Evolutionary conservation across 768 basidiomycete species (phyloP), one percentile per base, ranked within the genome.

Genomic region (Rossbeevera mucosa): DNA sequence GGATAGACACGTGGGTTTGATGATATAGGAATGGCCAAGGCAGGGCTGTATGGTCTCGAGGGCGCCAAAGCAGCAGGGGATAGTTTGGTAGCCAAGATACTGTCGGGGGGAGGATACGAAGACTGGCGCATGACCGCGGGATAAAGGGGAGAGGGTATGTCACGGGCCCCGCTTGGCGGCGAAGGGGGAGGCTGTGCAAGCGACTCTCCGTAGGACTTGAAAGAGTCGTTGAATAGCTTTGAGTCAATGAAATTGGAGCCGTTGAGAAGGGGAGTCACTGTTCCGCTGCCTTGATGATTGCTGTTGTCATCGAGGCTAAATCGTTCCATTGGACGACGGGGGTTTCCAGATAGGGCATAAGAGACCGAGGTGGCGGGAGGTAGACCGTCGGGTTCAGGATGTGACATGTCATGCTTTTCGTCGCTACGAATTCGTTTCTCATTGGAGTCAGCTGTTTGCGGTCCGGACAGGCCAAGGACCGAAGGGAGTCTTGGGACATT

Each of bases 1-100:
- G 86, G 75, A 63, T 77, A 82, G 7, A 78, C 85, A 51, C 87
- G 82, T 50, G 81, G 80, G 50, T 75, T 84, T 0, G 84, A 75
- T 2, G 88, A 81, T 44, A 89, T 76, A 33, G 86, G 82, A 20
- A 76, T 72, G 8, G 69, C 64, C 44, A 64, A 46, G n/a, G 67
- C 50, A 21, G 68, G 68, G 47, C 61, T 66, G 64, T 84, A 85
- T 14, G 77, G 73, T 49, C 81, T 81, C 13, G 80, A 78, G 12
- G 80, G 76, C 20, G 81, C 78, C 42, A 85, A 68, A 26, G 81
- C 80, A 63, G 77, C 74, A 20, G 81, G 76, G 18, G 77, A 67
- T 29, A 69, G 47, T 47, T 62, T 69, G 59, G 75, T 61, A 43
- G 67, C 58, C 44, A 59, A 64, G 5, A 63, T 60, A 16, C 68